These are phyloP conservation scores for Tieghemostelium lacteum DNA, from an alignment of 78 protist genomes.

Conservation along the genomic window DNA sequence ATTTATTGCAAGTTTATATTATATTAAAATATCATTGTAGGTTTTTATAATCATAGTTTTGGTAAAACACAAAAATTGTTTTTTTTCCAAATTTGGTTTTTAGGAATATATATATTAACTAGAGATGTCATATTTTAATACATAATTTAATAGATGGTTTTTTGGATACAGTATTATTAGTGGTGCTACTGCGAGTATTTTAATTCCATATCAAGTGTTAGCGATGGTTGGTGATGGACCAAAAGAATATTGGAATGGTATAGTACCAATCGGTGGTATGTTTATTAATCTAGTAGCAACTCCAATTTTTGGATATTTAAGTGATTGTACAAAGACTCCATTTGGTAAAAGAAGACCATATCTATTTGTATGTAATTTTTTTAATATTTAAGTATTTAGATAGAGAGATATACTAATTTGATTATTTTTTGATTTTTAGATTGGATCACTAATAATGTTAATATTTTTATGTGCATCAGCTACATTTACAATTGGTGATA, in stretches of 20 bases:
- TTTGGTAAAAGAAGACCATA: conserved; percentile 74
- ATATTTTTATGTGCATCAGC: conserved; percentile 24
- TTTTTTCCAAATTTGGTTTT: too few relatives aligned
- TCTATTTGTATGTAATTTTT: too few relatives aligned
- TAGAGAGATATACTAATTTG: background rate
- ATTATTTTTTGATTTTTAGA: background rate
- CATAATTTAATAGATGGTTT: conserved; percentile 35
- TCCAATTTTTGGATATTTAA: conserved; percentile 45
- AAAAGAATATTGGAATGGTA: conserved; percentile 66
- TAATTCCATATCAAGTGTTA: conserved; percentile 19
- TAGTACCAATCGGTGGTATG: conserved; percentile 66
- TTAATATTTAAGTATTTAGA: background rate
- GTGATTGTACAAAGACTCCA: conserved; percentile 47
- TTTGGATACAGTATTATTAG: conserved; percentile 52
- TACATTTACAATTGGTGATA: conserved; percentile 2
- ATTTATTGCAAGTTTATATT: conserved; percentile 23
- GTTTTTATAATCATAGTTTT: background rate
- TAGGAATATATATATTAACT: too few relatives aligned
- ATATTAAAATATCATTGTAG: conserved; percentile 63
- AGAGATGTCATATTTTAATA: background rate
- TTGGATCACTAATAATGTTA: conserved; percentile 58
- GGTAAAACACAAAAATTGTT: too few relatives aligned
- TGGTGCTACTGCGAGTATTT: conserved; percentile 34
- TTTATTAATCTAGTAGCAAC: conserved; percentile 35
- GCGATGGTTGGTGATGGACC: background rate